Conservation (phyloP, 371 early-diverging fungal species). For the Mortierella sp. region DNA sequence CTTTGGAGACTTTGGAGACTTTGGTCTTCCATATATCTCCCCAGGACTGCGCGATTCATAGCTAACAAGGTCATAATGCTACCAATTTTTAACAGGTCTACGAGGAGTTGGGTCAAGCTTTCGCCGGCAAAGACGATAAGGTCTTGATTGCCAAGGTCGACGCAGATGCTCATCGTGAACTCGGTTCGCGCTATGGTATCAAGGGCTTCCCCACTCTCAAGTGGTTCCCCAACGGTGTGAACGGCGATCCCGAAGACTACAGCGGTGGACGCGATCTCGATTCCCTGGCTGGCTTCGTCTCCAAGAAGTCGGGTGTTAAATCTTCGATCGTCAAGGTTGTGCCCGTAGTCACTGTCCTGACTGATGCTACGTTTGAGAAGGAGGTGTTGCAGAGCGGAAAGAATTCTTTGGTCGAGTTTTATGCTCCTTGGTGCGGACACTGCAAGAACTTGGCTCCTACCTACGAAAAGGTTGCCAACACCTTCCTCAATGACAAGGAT, state of each 20-base stretch:
- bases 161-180: constrained; percentile 86
- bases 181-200: constrained; percentile 79
- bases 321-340: constrained; percentile 51
- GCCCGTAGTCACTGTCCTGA: constrained; percentile 41
- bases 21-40: neutral
- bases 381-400: constrained; percentile 55
- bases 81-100: constrained; percentile 59
- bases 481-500: constrained; percentile 60
- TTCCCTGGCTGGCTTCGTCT: constrained; percentile 77
- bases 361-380: constrained; percentile 46
- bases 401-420: constrained; percentile 78
- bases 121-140: constrained; percentile 70
- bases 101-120: constrained; percentile 84
- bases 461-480: constrained; percentile 70
- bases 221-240: constrained; percentile 90
- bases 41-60: neutral
- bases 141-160: constrained; percentile 93
- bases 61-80: constrained; percentile 1
- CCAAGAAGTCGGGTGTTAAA: constrained; percentile 74
- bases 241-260: constrained; percentile 81
- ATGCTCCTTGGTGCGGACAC: constrained; percentile 92
- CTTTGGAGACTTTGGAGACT: neutral
- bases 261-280: constrained; percentile 86
- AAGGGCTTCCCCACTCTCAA: constrained; percentile 94
- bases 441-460: constrained; percentile 84